Base-by-base conservation (phyloP, 169 alveolate genomes). In the Plasmodium billcollinsi region DNA sequence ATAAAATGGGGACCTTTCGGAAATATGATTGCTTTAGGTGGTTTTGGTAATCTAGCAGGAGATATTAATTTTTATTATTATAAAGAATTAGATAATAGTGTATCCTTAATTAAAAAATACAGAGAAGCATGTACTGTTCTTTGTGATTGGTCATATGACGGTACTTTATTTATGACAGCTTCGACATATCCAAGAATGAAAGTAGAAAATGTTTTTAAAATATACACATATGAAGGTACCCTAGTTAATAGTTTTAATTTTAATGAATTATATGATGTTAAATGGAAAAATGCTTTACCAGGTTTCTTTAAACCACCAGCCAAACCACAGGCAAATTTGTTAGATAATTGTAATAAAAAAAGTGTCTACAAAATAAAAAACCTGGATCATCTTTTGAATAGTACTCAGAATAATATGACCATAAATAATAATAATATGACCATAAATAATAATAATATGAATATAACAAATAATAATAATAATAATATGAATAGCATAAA, bases 121-220 rank as follows among this genome's bases (percentile, higher is more conserved):
- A 94, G 93, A 54, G 96, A 94, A 54, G 94, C 96, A 6, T 94
- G 96, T 39, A 94, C 96, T 6, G 96, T 94, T 0, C 15, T 94
- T 1, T 94, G 95, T 61, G 95, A 94, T 26, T 94, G 96, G 96
- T 94, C 96, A 5, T 47, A 52, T 20, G 96, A 94, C 83, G 91
- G 95, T n/a, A 70, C 88, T 0, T 88, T 88, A 49, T 92, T 94
- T 66, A 83, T 94, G 93, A 88, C 94, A 0, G 96, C 96, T 2
- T 94, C 96, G 0, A 94, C 96, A 2, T 94, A 80, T 70, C 96
- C 96, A 21, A 83, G 96, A 39, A 94, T 94, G 96, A 94, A 94
- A 62, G 96, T 94, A 21, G 96, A 94, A 62, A 94, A 94, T 45
- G 86, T 73, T 8, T 73, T 92, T 63, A 94, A 94, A 65, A 92